Evolutionary conservation across 1,284 basidiomycete genomes (phyloP).

Genomic region (Tremellales sp.): DNA sequence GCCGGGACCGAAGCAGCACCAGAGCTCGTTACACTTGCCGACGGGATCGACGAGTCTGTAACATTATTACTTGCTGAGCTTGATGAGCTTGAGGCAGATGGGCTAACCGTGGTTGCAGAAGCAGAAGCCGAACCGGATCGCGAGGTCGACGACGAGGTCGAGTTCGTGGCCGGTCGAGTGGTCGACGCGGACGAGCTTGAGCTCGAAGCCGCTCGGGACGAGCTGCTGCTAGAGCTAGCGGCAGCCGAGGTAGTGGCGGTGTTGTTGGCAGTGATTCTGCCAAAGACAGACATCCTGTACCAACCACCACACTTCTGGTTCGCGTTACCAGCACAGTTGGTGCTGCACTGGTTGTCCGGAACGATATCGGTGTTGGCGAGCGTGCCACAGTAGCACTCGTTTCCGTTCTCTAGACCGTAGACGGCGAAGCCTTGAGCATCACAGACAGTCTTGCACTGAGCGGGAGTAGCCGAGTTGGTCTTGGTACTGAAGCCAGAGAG

Average conservation of each 20-base stretch:
- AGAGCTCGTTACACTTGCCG: neutral
- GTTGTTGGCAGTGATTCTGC: neutral
- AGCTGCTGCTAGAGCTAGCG: neutral
- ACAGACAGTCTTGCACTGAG: constrained; percentile 21
- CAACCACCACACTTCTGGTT: constrained; percentile 12
- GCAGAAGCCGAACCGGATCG: neutral
- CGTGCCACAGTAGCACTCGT: constrained; percentile 24
- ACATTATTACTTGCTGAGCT: constrained; percentile 2
- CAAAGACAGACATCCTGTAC: constrained; percentile 8
- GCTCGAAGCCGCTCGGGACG: constrained; percentile 1
- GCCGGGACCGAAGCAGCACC: constrained; percentile 5
- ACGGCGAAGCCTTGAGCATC: constrained; percentile 15
- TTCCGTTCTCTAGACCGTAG: constrained; percentile 24
- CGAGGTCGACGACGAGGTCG: neutral
- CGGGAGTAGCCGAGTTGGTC: constrained; percentile 15
- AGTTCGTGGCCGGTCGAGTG: neutral
- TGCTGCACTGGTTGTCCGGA: constrained; percentile 19
- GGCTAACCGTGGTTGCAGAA: neutral
- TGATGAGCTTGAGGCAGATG: constrained; percentile 2
- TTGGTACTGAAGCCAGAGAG: constrained; percentile 16
- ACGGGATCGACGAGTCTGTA: neutral
- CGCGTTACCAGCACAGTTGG: constrained; percentile 15
- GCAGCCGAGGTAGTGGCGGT: constrained; percentile 4
- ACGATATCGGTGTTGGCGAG: constrained; percentile 3
- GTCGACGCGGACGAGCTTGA: neutral